Conservation (phyloP, 1,284 basidiomycete genomes). For the Sphaerobolus stellatus region DNA sequence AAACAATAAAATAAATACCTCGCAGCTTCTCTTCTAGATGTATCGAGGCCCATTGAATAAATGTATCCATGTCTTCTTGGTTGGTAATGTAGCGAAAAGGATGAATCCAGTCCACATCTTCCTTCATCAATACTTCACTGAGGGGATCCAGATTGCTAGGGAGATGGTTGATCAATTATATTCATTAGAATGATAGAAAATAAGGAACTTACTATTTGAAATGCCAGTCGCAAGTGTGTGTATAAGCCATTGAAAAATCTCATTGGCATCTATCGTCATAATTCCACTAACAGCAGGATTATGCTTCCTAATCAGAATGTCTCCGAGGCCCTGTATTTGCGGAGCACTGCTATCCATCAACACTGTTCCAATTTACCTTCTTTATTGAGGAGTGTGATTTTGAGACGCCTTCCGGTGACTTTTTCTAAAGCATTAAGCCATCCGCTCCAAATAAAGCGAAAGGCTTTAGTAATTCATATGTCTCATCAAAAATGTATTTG, state of each 20-base stretch:
- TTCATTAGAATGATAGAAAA: too few relatives aligned
- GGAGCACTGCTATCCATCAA: not conserved
- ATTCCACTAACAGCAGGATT: not conserved
- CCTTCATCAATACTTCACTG: not conserved
- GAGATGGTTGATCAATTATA: too few relatives aligned
- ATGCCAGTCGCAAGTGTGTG: not conserved
- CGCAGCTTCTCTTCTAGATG: not conserved
- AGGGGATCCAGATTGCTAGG: not conserved
- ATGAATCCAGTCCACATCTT: not conserved
- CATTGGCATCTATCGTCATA: not conserved
- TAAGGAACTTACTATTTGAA: not conserved
- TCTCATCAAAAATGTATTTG: too few relatives aligned
- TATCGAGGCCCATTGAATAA: not conserved
- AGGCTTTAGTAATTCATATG: not conserved
- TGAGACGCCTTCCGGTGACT: not conserved
- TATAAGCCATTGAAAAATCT: not conserved
- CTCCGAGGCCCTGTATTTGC: not conserved
- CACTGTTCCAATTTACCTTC: not conserved
- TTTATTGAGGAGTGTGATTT: not conserved
- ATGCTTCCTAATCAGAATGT: not conserved
- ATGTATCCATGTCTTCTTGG: not conserved
- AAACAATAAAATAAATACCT: not conserved
- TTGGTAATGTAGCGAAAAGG: not conserved
- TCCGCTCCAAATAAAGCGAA: not conserved
- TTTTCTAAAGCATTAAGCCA: not conserved